phyloP scores from a whole-genome alignment of 2,329 filamentous ascomycete genomes.

The Phoma sp. region DNA sequence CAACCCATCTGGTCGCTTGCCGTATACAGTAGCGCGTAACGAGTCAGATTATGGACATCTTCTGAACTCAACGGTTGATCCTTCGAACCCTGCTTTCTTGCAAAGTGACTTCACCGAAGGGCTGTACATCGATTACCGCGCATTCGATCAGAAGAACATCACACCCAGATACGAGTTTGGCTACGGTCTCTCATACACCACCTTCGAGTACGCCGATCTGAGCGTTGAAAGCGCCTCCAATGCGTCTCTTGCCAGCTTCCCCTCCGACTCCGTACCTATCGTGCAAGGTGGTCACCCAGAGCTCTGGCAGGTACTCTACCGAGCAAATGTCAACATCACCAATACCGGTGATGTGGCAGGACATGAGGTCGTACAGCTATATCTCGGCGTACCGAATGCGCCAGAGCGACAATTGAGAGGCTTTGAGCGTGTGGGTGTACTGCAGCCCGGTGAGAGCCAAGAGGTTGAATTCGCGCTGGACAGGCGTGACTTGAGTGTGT shows the following conservation, averaged over 20 bases:
- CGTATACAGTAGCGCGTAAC: not conserved
- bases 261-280: no score
- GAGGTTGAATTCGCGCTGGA: not conserved
- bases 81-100: not conserved
- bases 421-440: no score
- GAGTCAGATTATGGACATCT: not conserved
- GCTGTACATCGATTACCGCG: conserved; percentile 86
- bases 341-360: conserved; percentile 32
- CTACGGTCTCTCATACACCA: conserved; percentile 83
- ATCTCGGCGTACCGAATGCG: not conserved
- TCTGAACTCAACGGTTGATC: no score
- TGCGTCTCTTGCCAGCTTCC: not conserved
- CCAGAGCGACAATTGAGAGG: not conserved
- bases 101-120: conserved; percentile 78
- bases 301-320: no score
- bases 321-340: no score
- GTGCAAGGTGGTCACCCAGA: conserved; percentile 45
- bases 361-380: not conserved
- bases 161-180: conserved; percentile 85
- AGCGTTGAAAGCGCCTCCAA: not conserved
- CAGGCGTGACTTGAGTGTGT: not conserved
- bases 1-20: not conserved
- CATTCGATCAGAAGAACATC: conserved; percentile 80
- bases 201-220: conserved; percentile 67
- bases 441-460: not conserved